Base-by-base conservation (phyloP, 805 yeast genomes). In the Candida oleophila region DNA sequence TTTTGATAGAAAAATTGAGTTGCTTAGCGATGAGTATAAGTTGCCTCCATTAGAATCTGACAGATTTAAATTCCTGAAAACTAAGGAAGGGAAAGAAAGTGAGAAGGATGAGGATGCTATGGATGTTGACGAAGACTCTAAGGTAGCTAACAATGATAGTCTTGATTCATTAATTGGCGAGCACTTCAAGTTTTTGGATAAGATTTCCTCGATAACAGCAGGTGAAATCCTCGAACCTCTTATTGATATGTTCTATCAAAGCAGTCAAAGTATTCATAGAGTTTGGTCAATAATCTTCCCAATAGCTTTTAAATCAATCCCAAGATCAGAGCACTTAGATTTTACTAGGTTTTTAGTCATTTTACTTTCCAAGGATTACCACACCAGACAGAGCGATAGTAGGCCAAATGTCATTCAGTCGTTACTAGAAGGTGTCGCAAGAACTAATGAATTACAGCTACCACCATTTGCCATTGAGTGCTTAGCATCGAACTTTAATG, bases 381-480 rank as follows among this genome's bases (percentile, higher is more conserved):
- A 92, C 58, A 80, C 84, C n/a, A 79, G 96, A 41, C 99, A 95
- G 67, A 82, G 86, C 41, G 94, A 89, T 49, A 77, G 82, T 41
- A 78, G 91, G 43, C 95, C 95, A 1, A 94, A 94, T 60, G 96
- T 90, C 2, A 79, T 95, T 8, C 89, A 87, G 51, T 83, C 94
- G 1, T 66, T 94, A 52, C 68, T 95, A 38, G 95, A 85, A 53
- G 97, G 96, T 35, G 78, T 89, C n/a, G 82, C 91, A 1, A 70
- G 74, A 49, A 83, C 95, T 51, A 81, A 83, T 8, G 81, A 75
- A 8, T 62, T 89, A 8, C 96, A 87, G 51, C 68, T 95, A 16
- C 99, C 99, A 2, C 98, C 99, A 2, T 96, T 92, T 64, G 75
- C 96, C 37, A 83, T 91, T 32, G 94, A 91, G 61, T 90, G 89